A percentile compares a stretch with the other conserved stretches of the same genome.
phyloP scores from a whole-genome alignment of 495 filamentous ascomycete species.

The Glarea lozoyensis region DNA sequence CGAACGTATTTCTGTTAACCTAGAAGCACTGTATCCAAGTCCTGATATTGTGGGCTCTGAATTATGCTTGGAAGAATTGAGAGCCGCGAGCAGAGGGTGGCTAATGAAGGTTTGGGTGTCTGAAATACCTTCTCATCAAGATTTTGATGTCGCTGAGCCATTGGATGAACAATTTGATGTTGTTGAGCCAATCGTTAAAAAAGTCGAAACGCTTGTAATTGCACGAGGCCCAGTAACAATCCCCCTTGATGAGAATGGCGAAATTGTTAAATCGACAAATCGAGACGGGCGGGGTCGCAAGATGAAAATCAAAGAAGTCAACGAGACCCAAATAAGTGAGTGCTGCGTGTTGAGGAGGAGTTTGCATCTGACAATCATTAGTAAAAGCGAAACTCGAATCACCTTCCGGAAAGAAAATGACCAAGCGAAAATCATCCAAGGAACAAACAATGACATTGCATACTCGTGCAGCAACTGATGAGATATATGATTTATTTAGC shows the following conservation, averaged over 20 bases:
- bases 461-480: conserved; percentile 89
- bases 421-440: conserved; percentile 49
- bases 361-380: conserved; percentile 26
- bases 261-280: conserved; percentile 7
- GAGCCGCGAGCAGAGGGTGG: conserved; percentile 74
- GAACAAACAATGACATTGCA: conserved; percentile 97
- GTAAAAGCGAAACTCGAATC: conserved; percentile 91
- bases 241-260: conserved; percentile 44
- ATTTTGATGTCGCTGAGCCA: conserved; percentile 59
- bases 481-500: conserved; percentile 95
- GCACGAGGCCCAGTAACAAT: conserved; percentile 29
- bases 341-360: conserved; percentile 3
- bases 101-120: conserved; percentile 61
- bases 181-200: conserved; percentile 6
- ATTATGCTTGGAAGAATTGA: conserved; percentile 83
- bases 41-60: conserved; percentile 57
- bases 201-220: conserved; percentile 33
- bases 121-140: conserved; percentile 44
- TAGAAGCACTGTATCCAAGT: conserved; percentile 76
- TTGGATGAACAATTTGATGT: conserved; percentile 46
- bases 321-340: conserved; percentile 79
- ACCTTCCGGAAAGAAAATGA: conserved; percentile 67
- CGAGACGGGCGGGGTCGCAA: conserved; percentile 37
- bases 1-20: conserved; percentile 79
- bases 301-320: conserved; percentile 69